phyloP scores from a whole-genome alignment of 2,329 filamentous ascomycete genomes.

The Trichoderma sp. region DNA sequence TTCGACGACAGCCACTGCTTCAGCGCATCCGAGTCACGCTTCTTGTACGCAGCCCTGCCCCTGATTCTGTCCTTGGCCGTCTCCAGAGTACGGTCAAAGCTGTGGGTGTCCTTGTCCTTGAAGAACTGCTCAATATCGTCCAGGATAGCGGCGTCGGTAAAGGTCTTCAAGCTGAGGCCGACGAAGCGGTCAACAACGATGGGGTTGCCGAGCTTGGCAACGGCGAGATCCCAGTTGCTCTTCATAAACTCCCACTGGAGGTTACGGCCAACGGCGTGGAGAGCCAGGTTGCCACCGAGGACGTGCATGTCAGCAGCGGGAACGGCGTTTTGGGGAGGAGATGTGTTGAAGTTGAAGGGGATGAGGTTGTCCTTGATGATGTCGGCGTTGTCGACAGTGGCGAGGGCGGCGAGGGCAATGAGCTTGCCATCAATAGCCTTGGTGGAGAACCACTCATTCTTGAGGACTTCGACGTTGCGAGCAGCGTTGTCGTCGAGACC shows the following conservation, averaged over 20 bases:
- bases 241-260: slow-evolving; percentile 86
- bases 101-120: slow-evolving; percentile 77
- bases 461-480: slow-evolving; percentile 70
- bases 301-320: slow-evolving; percentile 86
- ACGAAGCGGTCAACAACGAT: slow-evolving; percentile 90
- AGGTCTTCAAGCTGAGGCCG: slow-evolving; percentile 74
- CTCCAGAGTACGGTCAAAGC: slow-evolving; percentile 82
- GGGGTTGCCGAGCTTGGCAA: slow-evolving; percentile 75
- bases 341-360: slow-evolving; percentile 75
- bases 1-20: slow-evolving; percentile 74
- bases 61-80: slow-evolving; percentile 85
- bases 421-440: slow-evolving; percentile 90
- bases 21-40: slow-evolving; percentile 71
- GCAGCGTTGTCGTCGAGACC: slow-evolving; percentile 71
- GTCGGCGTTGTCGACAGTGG: slow-evolving; percentile 67
- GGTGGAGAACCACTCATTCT: slow-evolving; percentile 81
- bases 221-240: slow-evolving; percentile 75
- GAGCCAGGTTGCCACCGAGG: slow-evolving; percentile 70
- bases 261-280: slow-evolving; percentile 71
- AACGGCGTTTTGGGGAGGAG: slow-evolving; percentile 63
- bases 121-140: slow-evolving; percentile 86
- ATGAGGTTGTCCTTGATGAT: slow-evolving; percentile 67
- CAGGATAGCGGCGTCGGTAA: slow-evolving; percentile 68
- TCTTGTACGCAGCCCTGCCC: slow-evolving; percentile 78
- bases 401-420: slow-evolving; percentile 75